Base-by-base conservation (phyloP, 805 yeast genomes). In the Hanseniaspora lachancei region DNA sequence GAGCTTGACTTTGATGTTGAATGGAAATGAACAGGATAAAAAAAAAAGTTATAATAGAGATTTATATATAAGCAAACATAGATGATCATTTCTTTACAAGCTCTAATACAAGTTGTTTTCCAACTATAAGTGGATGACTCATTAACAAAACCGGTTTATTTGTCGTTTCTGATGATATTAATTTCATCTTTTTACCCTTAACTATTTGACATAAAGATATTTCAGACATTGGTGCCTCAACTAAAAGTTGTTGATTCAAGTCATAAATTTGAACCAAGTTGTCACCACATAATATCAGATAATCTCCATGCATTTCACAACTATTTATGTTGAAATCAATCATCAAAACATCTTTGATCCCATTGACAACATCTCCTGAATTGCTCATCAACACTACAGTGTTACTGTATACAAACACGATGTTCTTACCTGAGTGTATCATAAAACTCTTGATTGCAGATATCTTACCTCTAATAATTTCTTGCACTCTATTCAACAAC, bases 31-130 rank as follows among this genome's bases (percentile, higher is more conserved):
- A 73, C 88, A 32, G 35, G 29, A 6, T 96, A 39, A 95, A 88
- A 80, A 68, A 84, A 86, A 66, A 87, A 78, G 64, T 86, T 88
- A 47, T 65, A 91, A 82, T 57, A 95, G 95, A 95, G 63, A 91
- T 4, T 32, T 32, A 78, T 54, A 93, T 89, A 74, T 93, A 97
- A 59, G 89, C 95, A 97, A 15, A 23, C 8, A 23, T 20, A 20
- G 43, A 20, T 16, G 4, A 24, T 41, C 44, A 41, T 20, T 78
- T 82, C 62, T 77, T 77, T 60, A 66, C 88, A 84, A 66, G 68
- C 91, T 53, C 58, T 29, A 55, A 34, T 8, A 84, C 66, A 53
- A 85, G 64, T 64, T 85, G 93, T 58, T 85, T 71, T 1, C 81
- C 86, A 2, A 74, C 68, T 13, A 77, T 73, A 55, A 68, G 68